Evolutionary conservation across 768 basidiomycete genomes (phyloP).

Genomic region (Calocybe indica): DNA sequence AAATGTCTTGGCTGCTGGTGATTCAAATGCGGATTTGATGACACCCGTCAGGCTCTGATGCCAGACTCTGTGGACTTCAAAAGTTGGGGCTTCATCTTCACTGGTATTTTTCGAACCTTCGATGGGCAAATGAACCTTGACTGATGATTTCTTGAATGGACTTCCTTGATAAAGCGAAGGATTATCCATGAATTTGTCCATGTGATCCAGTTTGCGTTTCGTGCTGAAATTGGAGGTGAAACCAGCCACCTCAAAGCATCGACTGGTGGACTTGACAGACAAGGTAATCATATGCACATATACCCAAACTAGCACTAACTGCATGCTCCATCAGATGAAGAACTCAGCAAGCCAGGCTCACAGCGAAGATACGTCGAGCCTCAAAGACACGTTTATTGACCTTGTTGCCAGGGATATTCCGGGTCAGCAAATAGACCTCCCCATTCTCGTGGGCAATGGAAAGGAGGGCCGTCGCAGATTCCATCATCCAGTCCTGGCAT

Average conservation of each 20-base stretch:
- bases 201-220: slow-evolving; percentile 1
- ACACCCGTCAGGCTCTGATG: neutral
- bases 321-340: too few species aligned
- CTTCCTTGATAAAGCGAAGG: neutral
- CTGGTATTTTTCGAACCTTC: neutral
- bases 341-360: too few species aligned
- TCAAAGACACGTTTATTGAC: too few species aligned
- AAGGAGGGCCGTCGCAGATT: too few species aligned
- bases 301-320: too few species aligned
- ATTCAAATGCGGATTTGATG: neutral
- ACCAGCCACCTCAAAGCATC: neutral
- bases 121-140: neutral
- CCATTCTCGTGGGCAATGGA: too few species aligned
- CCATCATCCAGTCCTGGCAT: too few species aligned
- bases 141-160: neutral
- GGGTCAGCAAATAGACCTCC: too few species aligned
- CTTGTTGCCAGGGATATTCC: too few species aligned
- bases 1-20: slow-evolving; percentile 1
- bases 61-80: neutral
- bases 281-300: too few species aligned
- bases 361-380: too few species aligned
- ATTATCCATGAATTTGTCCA: slow-evolving; percentile 4
- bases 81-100: neutral
- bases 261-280: too few species aligned
- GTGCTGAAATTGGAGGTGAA: neutral